Conservation (phyloP, 202 grass and related monocot species). For the Setaria italica region DNA sequence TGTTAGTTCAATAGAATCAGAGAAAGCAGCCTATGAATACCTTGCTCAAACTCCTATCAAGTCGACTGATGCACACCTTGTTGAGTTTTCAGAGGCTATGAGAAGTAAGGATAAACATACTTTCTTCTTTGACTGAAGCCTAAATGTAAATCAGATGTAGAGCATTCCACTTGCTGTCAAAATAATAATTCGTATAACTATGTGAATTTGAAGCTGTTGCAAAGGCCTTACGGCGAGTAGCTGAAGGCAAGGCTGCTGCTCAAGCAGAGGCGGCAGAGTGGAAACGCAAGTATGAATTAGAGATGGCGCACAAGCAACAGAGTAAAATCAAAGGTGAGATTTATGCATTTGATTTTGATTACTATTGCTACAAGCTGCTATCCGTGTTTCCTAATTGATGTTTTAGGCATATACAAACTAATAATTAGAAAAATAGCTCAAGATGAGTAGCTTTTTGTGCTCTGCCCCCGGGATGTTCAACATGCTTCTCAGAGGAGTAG, state of each 20-base stretch:
- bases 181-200: constrained; percentile 24
- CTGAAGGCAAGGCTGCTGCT: constrained; percentile 93
- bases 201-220: constrained; percentile 77
- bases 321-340: constrained; percentile 68
- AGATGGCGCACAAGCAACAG: constrained; percentile 62
- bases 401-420: not conserved
- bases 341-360: constrained; percentile 28
- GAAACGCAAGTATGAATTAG: constrained; percentile 95
- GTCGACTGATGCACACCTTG: constrained; percentile 89
- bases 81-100: constrained; percentile 97
- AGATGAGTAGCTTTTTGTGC: not conserved
- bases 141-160: not conserved
- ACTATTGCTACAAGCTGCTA: not conserved
- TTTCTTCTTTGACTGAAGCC: constrained; percentile 35
- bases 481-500: not conserved
- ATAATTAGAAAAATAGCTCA: not conserved
- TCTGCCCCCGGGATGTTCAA: constrained; percentile 13
- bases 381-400: not conserved
- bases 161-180: constrained; percentile 11
- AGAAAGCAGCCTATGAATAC: constrained; percentile 73
- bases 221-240: constrained; percentile 82
- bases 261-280: constrained; percentile 85
- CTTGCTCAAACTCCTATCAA: constrained; percentile 84
- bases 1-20: constrained; percentile 59
- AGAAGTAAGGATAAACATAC: constrained; percentile 68